Evolutionary conservation across 1,284 basidiomycete genomes (phyloP), one percentile per base, ranked within the genome.

Genomic region (Stygiomarasmius scandens): DNA sequence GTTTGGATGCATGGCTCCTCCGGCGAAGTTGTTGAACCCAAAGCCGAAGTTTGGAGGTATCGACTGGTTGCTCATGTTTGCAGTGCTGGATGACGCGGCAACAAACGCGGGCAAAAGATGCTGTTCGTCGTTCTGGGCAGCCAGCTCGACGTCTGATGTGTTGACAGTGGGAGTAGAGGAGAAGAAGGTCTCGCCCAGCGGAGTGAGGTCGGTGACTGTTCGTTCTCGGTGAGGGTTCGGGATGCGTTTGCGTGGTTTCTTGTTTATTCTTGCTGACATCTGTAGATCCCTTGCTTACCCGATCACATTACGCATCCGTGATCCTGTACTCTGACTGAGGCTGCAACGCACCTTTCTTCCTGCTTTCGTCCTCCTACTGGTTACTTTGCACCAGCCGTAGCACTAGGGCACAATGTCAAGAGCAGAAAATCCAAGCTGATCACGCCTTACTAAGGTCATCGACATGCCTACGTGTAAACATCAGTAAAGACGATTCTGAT

Each of bases 131-230:
- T 25, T 44, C 14, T 43, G 25, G 47, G 52, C 16, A 38, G 27
- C 23, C n/a, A 34, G 32, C 8, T 34, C 32, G 32, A 34, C 14
- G 43, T 34, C 32, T 8, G 32, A 22, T 19, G 22, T 34, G 3
- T 51, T 48, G 54, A 34, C 38, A 41, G 29, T 45, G 36, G 44
- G 43, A 10, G 54, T 27, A 36, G 34, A 32, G 24, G 24, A 29
- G 58, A 52, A 69, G 24, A 43, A 69, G 53, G 79, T 78, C 73
- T 80, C 79, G 34, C 78, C 75, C 61, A 81, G 81, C 63, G 82
- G 78, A 20, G 82, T 84, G 66, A 86, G 80, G 45, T 83, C 85
- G 60, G 82, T 84, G 62, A 86, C 83, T n/a, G 84, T 86, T 57
- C 84, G 78, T 68, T 85, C 83, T 63, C 85, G 80, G 70, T 78